Conservation (phyloP, 2,329 filamentous ascomycete genomes). For the Penicillium sp. region DNA sequence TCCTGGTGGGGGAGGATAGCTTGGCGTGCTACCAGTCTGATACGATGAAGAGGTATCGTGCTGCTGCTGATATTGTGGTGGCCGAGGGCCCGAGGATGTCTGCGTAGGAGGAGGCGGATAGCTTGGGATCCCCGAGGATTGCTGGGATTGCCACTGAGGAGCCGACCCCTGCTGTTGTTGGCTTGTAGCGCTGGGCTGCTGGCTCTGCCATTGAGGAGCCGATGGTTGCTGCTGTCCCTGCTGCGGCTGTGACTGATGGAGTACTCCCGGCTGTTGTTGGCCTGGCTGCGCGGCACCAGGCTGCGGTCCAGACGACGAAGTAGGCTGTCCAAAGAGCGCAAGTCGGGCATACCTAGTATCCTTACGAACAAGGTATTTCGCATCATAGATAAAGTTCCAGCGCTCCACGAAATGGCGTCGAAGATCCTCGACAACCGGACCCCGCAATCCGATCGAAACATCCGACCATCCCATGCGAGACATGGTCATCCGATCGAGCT, state of each 20-base stretch:
- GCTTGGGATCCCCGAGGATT: constrained; percentile 1
- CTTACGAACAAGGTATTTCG: constrained; percentile 73
- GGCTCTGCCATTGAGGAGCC: constrained; percentile 20
- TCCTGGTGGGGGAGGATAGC: constrained; percentile 14
- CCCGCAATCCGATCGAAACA: constrained; percentile 76
- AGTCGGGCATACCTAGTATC: constrained; percentile 56
- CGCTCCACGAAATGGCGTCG: constrained; percentile 79
- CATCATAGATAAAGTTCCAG: constrained; percentile 89
- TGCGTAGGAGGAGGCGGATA: constrained; percentile 20
- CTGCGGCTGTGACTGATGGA: constrained; percentile 19
- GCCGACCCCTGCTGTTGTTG: not conserved
- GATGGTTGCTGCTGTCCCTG: constrained; percentile 22
- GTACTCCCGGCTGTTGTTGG: constrained; percentile 24
- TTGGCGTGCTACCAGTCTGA: constrained; percentile 8
- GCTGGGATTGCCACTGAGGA: constrained; percentile 6
- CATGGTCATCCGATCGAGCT: constrained; percentile 77
- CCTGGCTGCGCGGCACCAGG: constrained; percentile 21
- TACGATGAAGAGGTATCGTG: constrained; percentile 6
- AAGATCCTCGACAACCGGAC: constrained; percentile 76
- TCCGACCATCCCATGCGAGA: constrained; percentile 95
- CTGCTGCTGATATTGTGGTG: constrained; percentile 19
- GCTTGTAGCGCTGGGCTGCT: constrained; percentile 20
- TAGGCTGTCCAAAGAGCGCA: constrained; percentile 41
- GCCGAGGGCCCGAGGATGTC: constrained; percentile 18
- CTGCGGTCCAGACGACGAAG: constrained; percentile 32